Base-by-base conservation (phyloP, 805 yeast species). In the Blastobotrys muscicola region DNA sequence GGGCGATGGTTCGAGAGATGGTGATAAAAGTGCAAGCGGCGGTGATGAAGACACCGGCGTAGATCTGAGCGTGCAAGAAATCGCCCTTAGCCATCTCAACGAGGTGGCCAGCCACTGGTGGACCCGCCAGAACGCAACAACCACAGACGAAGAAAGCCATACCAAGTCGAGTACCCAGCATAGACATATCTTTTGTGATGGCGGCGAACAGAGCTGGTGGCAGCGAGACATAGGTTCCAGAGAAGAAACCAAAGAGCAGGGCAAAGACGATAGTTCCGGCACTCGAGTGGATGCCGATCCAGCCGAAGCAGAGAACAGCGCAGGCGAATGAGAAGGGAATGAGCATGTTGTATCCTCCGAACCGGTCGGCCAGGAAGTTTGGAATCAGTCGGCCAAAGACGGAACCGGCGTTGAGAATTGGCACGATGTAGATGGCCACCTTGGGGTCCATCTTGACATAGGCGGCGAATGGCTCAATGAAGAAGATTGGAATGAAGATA, bases 141-240 rank as follows among this genome's bases (percentile, higher is more conserved):
- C 89, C 72, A 32, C 80, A 79, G 4, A 69, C 50, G 11, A 72
- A 66, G 30, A 84, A 66, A 1, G 85, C 73, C 35, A 76, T 45
- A 2, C 85, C 85, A 85, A 85, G 80, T 14, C 64, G 49, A 3
- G 58, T 49, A 3, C 65, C 62, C 2, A 56, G 39, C 41, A 72
- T 71, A 42, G 67, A 62, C 1, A 77, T 74, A 13, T 71, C 72
- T 3, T 53, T 47, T 15, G 64, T 52, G 30, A 57, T 53, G 11
- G 48, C 43, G 8, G 59, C 59, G 10, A 59, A 39, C 41, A 56
- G 47, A 2, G 61, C 53, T 8, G 62, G 59, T 37, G 59, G 54
- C 12, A 63, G 41, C 1, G 64, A 55, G 20, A 58, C 58, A 8
- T 53, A 45, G 9, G 60, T 47, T 2, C 66, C 65, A 2, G 61